phyloP scores from a whole-genome alignment of 1,284 basidiomycete species.

The Termitomyces sp. region DNA sequence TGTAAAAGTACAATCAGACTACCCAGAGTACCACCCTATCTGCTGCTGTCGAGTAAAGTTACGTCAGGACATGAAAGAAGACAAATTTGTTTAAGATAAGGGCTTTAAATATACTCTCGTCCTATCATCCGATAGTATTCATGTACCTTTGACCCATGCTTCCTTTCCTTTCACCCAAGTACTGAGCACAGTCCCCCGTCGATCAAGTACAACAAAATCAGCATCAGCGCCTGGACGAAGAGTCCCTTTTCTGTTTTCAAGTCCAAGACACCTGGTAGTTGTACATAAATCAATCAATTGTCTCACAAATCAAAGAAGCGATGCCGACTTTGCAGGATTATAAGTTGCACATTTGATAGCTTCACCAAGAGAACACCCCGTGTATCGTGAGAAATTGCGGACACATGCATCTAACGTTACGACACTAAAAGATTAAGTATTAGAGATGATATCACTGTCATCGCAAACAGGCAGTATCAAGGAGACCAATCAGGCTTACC shows the following conservation, averaged over 20 bases:
- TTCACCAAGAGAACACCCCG: conserved; percentile 75
- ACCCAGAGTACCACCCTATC: not conserved
- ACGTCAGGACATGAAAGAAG: not conserved
- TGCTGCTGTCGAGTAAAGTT: not conserved
- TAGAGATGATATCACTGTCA: conserved; percentile 6
- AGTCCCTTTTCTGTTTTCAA: conserved; percentile 76
- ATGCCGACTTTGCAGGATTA: conserved; percentile 68
- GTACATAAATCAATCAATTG: not conserved
- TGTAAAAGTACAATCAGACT: not conserved
- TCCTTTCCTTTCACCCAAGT: conserved; percentile 81
- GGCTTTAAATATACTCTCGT: not conserved
- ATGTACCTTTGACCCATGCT: conserved; percentile 46
- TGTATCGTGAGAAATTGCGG: conserved; percentile 78
- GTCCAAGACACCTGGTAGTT: conserved; percentile 59
- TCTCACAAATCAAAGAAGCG: not conserved
- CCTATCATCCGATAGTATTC: not conserved
- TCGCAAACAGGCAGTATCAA: not conserved
- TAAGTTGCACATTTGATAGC: conserved; percentile 82
- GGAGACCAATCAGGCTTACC: conserved; percentile 34
- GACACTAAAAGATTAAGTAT: conserved; percentile 40
- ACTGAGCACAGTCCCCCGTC: conserved; percentile 60
- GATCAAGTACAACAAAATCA: conserved; percentile 74
- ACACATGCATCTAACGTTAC: conserved; percentile 81
- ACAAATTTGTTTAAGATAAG: not conserved
- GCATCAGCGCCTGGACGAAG: conserved; percentile 78